Base-by-base conservation (phyloP, 2,329 filamentous ascomycete genomes). In the Davidsoniella virescens region DNA sequence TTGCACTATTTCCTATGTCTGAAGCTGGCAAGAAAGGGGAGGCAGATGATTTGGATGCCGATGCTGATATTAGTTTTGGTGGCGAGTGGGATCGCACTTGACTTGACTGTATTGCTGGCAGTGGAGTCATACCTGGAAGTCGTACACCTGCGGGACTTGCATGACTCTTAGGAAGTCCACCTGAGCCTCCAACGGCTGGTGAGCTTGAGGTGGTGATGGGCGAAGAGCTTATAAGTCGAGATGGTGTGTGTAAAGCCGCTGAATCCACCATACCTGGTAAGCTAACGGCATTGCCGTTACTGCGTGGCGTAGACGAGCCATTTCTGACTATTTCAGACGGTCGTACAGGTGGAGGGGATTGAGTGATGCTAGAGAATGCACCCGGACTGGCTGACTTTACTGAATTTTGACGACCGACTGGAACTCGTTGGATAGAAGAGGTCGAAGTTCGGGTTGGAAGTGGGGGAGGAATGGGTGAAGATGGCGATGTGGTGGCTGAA, bases 181-280 rank as follows among this genome's bases (percentile, higher is more conserved):
- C 10, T 33, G 29, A 9, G 12, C 29, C 5, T 33, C 29, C 2
- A 33, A 3, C 10, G 12, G 7, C 29, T 9, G 29, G 29, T 4
- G 29, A 33, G 9, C 29, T 8, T 33, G 29, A 12, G 29, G 29
- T 33, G 29, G 12, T 8, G 10, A 4, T 33, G 29, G 29, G 6
- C 29, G 29, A 33, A 8, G 29, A 12, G 29, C 29, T 33, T 12
- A 9, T 33, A 33, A 33, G 7, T 33, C 29, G 29, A 9, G 29
- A 33, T 6, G 29, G 12, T 12, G 29, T 33, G 29, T 12, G 29
- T 33, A 33, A 9, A 33, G 9, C 29, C 29, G 29, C 29, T 9
- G 29, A 33, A 33, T 50, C 42, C 8, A 50, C 29, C 41, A 50
- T 50, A 4, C 48, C 48, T 8, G 48, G 48, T 10, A 50, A 38